Percentiles rank a stretch among this genome's conserved stretches.
Evolutionary conservation across 306 rosid genomes (phyloP).

Genomic region (Prinsepia uniflora): DNA sequence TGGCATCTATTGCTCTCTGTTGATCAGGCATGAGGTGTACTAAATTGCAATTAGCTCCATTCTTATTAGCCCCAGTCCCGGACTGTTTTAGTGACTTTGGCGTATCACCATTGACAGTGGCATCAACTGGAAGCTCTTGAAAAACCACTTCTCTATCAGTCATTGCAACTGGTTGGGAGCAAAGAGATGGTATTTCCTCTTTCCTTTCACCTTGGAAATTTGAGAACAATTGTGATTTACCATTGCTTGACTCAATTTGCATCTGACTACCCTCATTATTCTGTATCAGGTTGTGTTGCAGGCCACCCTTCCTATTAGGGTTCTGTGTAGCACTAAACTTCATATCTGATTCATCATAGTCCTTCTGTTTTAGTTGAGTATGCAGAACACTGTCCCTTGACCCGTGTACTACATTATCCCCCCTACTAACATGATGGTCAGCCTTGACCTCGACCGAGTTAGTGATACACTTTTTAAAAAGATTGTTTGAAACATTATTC

Average conservation of each 20-base stretch:
- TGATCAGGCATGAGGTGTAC: constrained; percentile 37
- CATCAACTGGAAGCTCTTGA: constrained; percentile 34
- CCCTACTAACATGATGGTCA: constrained; percentile 23
- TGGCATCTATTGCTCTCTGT: constrained; percentile 25
- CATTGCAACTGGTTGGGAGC: constrained; percentile 27
- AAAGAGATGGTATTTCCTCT: constrained; percentile 28
- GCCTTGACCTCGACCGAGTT: constrained; percentile 33
- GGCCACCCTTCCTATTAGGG: constrained; percentile 29
- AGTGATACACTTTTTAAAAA: constrained; percentile 15
- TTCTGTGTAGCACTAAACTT: constrained; percentile 33
- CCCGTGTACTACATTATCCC: constrained; percentile 30
- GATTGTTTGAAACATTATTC: constrained; percentile 28
- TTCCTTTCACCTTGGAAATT: constrained; percentile 30
- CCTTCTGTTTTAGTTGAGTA: constrained; percentile 32
- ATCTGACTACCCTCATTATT: constrained; percentile 36
- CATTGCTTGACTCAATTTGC: constrained; percentile 32
- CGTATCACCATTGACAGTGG: constrained; percentile 30
- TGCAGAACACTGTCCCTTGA: constrained; percentile 39
- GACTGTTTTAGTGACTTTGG: constrained; percentile 32
- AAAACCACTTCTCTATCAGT: constrained; percentile 36
- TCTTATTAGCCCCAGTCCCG: constrained; percentile 32
- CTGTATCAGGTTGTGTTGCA: constrained; percentile 32
- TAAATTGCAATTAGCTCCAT: constrained; percentile 25
- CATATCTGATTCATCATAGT: constrained; percentile 35
- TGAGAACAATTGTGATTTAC: constrained; percentile 36